Conservation (phyloP, 768 basidiomycete species). For the Mycena capillaripes region DNA sequence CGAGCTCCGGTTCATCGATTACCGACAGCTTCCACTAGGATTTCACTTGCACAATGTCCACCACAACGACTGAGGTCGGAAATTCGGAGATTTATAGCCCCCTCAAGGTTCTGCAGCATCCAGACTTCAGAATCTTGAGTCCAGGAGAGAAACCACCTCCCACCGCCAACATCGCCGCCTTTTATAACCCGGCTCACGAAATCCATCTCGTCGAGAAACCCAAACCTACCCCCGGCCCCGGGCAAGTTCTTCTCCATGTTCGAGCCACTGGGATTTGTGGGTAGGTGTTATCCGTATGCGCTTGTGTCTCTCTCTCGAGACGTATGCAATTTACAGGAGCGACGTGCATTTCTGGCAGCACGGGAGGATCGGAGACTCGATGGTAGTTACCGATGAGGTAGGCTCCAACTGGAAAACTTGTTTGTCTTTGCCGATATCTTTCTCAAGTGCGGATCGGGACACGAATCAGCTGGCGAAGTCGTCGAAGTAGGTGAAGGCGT, state of each 20-base stretch:
- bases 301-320: neutral
- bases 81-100: constrained; percentile 68
- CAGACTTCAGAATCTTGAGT: constrained; percentile 66
- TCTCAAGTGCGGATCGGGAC: constrained; percentile 73
- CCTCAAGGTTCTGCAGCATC: constrained; percentile 67
- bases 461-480: constrained; percentile 79
- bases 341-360: constrained; percentile 85
- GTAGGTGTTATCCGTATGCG: constrained; percentile 48
- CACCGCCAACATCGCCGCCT: constrained; percentile 71
- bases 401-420: neutral
- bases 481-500: constrained; percentile 77
- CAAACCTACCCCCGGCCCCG: constrained; percentile 69
- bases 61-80: constrained; percentile 43
- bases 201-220: constrained; percentile 80
- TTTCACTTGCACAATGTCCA: constrained; percentile 42
- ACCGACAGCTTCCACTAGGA: neutral
- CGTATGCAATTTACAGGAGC: constrained; percentile 56
- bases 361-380: constrained; percentile 76
- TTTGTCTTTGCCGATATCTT: neutral
- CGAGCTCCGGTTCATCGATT: constrained; percentile 16
- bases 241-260: constrained; percentile 76
- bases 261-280: constrained; percentile 80
- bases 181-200: constrained; percentile 74
- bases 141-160: constrained; percentile 63
- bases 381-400: constrained; percentile 79